These are phyloP conservation scores for Colletotrichum echinochloae DNA, from an alignment of 2,329 filamentous ascomycete species.

Conservation along the genomic window DNA sequence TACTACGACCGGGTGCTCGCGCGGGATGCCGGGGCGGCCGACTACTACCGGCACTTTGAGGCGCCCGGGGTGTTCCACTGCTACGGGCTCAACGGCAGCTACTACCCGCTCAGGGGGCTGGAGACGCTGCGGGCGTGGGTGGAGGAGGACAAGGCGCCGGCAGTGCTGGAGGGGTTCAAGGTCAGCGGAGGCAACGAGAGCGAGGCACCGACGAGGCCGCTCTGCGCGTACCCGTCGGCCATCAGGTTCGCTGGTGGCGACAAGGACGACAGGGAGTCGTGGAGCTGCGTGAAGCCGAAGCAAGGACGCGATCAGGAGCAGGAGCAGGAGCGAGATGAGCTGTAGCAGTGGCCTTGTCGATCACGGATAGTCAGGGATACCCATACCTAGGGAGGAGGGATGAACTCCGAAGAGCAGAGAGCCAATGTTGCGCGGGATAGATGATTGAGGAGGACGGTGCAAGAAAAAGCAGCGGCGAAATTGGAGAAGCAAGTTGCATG, in stretches of 20 bases:
- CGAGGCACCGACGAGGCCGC: conserved; percentile 30
- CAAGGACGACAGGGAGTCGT: conserved; percentile 17
- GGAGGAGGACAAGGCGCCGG: conserved; percentile 23
- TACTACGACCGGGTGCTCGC: conserved; percentile 45
- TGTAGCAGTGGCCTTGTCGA: background rate
- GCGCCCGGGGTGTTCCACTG: conserved; percentile 67
- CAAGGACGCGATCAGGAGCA: background rate
- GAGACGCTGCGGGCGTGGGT: conserved; percentile 38
- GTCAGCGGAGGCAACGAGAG: conserved; percentile 34
- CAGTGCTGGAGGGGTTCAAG: conserved; percentile 30
- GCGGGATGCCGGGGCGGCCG: conserved; percentile 39
- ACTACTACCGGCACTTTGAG: conserved; percentile 63
- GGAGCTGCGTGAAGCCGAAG: conserved; percentile 20
- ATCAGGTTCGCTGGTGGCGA: conserved; percentile 29
- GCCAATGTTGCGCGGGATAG: no score
- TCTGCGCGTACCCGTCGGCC: conserved; percentile 32
- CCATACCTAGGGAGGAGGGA: no score
- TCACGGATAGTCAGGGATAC: background rate
- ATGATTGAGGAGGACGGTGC: no score
- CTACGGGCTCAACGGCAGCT: conserved; percentile 34
- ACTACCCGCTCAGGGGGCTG: conserved; percentile 34
- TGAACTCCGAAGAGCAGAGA: no score
- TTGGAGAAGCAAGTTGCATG: background rate
- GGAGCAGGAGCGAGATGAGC: conserved; percentile 12
- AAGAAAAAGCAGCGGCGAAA: background rate